Evolutionary conservation across 2,329 filamentous ascomycete genomes (phyloP), one percentile per base, ranked within the genome.

Genomic region (Bipolaris sorokiniana): DNA sequence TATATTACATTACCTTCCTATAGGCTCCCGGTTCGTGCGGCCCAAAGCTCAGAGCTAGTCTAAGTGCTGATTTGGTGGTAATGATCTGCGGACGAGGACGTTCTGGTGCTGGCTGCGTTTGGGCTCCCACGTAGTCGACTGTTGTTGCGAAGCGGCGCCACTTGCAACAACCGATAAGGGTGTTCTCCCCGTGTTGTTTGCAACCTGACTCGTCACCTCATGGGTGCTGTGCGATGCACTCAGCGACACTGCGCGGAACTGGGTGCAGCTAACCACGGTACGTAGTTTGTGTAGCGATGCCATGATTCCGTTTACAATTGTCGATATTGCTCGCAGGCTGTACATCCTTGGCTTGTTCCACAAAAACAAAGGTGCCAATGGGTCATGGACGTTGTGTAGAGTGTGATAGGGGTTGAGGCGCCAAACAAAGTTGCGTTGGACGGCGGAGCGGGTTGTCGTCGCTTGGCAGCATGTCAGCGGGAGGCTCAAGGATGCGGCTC

Each of bases 401-500:
- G 44, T 34, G 53, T 53, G 50, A 63, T 61, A 61, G 61, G 61
- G 52, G 64, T 61, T 57, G 63, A 48, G 53, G 51, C 42, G 49
- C 42, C 56, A 47, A 48, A 48, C 55, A 58, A 61, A 58, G 61
- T 40, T 48, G 48, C 34, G 47, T 56, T 47, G 45, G 44, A 42
- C 61, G 61, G 67, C 67, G 65, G 65, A 68, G 67, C 64, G 66
- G 66, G 63, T 59, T 59, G 52, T 44, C 28, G 23, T 38, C 36
- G 38, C 65, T 68, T 67, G 64, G 67, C 67, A 22, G 40, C 51
- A 42, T 46, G 50, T 53, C 54, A 54, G 66, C 66, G 66, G 62
- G 61, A 63, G 44, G 59, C 49, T 34, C 51, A 26, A 56, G 36
- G 37, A 56, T 51, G 49, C n/a, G 48, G 46, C 49, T 48, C 56